Evolutionary conservation across 192 early-diverging fungal species (phyloP).

Genomic region (Coemansia aciculifera): DNA sequence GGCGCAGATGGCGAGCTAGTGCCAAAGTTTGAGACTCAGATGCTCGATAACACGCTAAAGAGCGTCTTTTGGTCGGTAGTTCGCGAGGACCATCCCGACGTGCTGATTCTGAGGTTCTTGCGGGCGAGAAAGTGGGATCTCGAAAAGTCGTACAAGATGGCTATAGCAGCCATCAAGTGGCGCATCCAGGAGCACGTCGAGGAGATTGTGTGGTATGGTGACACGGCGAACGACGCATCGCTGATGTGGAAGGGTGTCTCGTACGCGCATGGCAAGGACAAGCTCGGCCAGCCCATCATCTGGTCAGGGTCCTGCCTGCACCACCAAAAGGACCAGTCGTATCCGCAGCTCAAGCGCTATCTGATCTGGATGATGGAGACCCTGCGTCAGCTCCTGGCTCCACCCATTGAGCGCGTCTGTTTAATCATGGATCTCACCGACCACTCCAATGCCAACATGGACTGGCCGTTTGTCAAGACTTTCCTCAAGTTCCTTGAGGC

Average conservation of each 20-base stretch:
- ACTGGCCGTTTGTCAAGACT: constrained; percentile 79
- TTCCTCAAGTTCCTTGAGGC: constrained; percentile 82
- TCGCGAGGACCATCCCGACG: constrained; percentile 70
- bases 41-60: constrained; percentile 42
- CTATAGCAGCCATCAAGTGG: constrained; percentile 74
- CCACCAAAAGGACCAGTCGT: constrained; percentile 64
- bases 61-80: constrained; percentile 66
- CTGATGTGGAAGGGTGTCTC: constrained; percentile 61
- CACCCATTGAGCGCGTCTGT: constrained; percentile 68
- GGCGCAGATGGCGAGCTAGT: constrained; percentile 28
- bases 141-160: constrained; percentile 71
- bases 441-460: constrained; percentile 77
- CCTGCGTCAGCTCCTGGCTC: constrained; percentile 62
- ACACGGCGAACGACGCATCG: constrained; percentile 54
- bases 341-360: constrained; percentile 65
- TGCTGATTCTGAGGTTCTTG: constrained; percentile 74
- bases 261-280: constrained; percentile 61
- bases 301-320: constrained; percentile 60
- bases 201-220: constrained; percentile 63
- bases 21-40: constrained; percentile 34
- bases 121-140: constrained; percentile 90
- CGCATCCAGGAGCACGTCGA: constrained; percentile 61
- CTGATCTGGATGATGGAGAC: constrained; percentile 76
- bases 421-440: constrained; percentile 81
- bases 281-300: constrained; percentile 60